Conservation (phyloP, 2,329 filamentous ascomycete species). For the Arthrocladium fulminans region DNA sequence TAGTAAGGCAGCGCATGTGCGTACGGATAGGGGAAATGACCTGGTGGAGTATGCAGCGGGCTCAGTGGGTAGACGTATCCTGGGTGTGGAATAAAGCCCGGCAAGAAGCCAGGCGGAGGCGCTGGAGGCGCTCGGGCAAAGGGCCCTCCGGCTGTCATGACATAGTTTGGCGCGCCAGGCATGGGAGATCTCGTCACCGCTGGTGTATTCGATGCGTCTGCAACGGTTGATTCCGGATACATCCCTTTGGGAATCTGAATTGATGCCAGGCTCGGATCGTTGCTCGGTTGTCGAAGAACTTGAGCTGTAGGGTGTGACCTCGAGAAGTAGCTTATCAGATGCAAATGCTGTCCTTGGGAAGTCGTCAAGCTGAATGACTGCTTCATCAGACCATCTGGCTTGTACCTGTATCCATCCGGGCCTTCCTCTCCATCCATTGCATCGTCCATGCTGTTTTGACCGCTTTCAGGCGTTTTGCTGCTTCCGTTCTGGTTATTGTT, state of each 20-base stretch:
- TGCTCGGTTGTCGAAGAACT: slow-evolving; percentile 70
- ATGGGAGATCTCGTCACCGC: slow-evolving; percentile 69
- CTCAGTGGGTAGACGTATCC: slow-evolving; percentile 37
- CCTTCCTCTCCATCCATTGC: slow-evolving; percentile 59
- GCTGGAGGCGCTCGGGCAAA: slow-evolving; percentile 40
- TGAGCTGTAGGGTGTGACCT: slow-evolving; percentile 64
- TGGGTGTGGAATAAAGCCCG: slow-evolving; percentile 24
- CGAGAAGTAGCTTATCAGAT: slow-evolving; percentile 95
- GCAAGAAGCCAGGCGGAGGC: slow-evolving; percentile 32
- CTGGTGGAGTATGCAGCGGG: slow-evolving; percentile 37
- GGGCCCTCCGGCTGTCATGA: slow-evolving; percentile 44
- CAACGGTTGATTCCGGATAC: slow-evolving; percentile 92
- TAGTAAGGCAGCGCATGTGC: slow-evolving; percentile 15
- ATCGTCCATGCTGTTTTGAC: slow-evolving; percentile 72
- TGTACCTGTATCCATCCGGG: slow-evolving; percentile 86
- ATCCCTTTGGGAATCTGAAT: slow-evolving; percentile 87
- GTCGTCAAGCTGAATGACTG: slow-evolving; percentile 99
- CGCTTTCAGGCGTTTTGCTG: slow-evolving; percentile 75
- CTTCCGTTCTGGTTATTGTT: slow-evolving; percentile 39
- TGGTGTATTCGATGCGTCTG: slow-evolving; percentile 71
- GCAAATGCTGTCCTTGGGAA: slow-evolving; percentile 77
- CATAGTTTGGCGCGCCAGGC: slow-evolving; percentile 47
- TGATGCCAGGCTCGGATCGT: slow-evolving; percentile 67
- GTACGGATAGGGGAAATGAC: slow-evolving; percentile 22
- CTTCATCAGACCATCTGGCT: slow-evolving; percentile 96